Evolutionary conservation across 768 basidiomycete species (phyloP).

Genomic region (Termitomyces sp.): DNA sequence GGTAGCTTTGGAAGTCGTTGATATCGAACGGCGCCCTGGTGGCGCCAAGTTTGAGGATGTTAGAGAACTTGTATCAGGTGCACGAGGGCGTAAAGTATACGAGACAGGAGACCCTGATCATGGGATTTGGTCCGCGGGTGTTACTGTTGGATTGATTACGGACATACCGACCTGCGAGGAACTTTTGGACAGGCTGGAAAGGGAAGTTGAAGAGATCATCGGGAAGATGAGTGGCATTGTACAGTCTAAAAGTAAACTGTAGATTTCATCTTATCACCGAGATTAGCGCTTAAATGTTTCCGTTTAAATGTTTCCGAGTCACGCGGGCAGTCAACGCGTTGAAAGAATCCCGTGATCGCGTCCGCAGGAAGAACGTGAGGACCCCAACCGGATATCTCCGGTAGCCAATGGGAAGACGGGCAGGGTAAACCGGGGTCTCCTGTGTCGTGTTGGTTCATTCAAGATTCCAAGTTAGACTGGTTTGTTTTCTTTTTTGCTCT

Average conservation of each 20-base stretch:
- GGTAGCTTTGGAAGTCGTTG: slow-evolving; percentile 80
- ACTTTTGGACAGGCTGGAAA: slow-evolving; percentile 64
- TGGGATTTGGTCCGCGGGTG: slow-evolving; percentile 80
- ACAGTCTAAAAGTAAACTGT: slow-evolving; percentile 34
- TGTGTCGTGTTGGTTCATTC: slow-evolving; percentile 26
- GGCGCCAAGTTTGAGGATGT: slow-evolving; percentile 88
- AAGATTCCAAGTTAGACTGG: slow-evolving; percentile 1
- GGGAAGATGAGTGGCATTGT: slow-evolving; percentile 34
- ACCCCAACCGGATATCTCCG: slow-evolving; percentile 21
- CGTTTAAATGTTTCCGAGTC: background rate
- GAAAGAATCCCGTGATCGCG: slow-evolving; percentile 31
- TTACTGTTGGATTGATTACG: slow-evolving; percentile 66
- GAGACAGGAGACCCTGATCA: slow-evolving; percentile 81
- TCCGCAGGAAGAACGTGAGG: slow-evolving; percentile 21
- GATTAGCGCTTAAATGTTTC: background rate
- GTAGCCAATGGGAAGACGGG: slow-evolving; percentile 14
- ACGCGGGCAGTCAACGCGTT: background rate
- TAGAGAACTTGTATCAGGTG: slow-evolving; percentile 69
- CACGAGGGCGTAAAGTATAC: slow-evolving; percentile 68
- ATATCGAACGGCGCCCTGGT: slow-evolving; percentile 71
- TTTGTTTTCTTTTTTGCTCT: slow-evolving; percentile 16
- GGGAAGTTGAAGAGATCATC: slow-evolving; percentile 69
- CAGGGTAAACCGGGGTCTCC: slow-evolving; percentile 20
- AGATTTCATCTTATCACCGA: slow-evolving; percentile 3
- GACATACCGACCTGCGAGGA: slow-evolving; percentile 82